A percentile compares a stretch with the other conserved stretches of the same genome.
Evolutionary conservation across 2,329 filamentous ascomycete species (phyloP).

Genomic region (Botrytis aclada): DNA sequence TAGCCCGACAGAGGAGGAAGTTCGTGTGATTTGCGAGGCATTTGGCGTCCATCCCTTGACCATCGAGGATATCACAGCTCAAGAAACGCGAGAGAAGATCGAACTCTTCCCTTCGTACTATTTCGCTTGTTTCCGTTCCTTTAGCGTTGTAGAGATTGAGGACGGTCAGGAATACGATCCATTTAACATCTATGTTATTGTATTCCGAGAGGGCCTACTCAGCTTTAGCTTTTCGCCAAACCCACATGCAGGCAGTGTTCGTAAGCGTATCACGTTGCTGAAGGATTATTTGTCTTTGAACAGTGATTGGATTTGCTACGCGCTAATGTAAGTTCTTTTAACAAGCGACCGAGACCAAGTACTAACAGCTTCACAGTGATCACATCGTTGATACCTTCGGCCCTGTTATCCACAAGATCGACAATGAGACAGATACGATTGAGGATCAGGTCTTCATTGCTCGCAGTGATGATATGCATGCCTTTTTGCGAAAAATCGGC

Average conservation of each 20-base stretch:
- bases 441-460: constrained; percentile 95
- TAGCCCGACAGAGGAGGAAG: constrained; percentile 83
- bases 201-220: constrained; percentile 90
- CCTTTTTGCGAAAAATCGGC: constrained; percentile 84
- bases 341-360: not conserved
- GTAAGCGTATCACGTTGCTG: constrained; percentile 85
- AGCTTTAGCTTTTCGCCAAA: constrained; percentile 93
- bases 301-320: constrained; percentile 98
- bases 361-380: constrained; percentile 54
- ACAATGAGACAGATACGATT: constrained; percentile 85
- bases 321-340: constrained; percentile 71
- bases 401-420: constrained; percentile 81
- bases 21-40: constrained; percentile 83
- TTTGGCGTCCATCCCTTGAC: constrained; percentile 96
- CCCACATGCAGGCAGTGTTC: constrained; percentile 81
- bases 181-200: constrained; percentile 94
- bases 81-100: constrained; percentile 96
- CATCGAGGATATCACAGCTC: constrained; percentile 91
- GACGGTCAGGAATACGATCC: constrained; percentile 83
- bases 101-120: constrained; percentile 98
- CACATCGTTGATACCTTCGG: constrained; percentile 97
- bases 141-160: constrained; percentile 74
- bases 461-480: constrained; percentile 82
- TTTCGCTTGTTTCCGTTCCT: constrained; percentile 95
- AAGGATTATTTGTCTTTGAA: constrained; percentile 94